Percentiles rank a stretch among this genome's conserved stretches.
These are phyloP conservation scores for Exutisphaerella laricina DNA, from an alignment of 2,329 filamentous ascomycete genomes.

Conservation along the genomic window DNA sequence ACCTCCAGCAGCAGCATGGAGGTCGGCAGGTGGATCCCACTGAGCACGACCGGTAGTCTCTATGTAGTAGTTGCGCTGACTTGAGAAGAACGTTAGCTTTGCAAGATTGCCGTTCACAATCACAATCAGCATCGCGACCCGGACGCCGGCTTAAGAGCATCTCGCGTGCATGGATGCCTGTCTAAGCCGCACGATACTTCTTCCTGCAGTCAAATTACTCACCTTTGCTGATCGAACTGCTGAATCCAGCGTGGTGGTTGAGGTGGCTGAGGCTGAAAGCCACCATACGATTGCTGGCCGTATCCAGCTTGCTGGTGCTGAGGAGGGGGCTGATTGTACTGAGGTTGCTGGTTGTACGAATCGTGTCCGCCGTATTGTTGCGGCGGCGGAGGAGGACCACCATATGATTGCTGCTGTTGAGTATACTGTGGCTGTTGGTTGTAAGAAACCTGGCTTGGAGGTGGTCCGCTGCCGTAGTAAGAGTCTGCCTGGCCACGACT, in stretches of 20 bases:
- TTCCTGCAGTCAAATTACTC: too few relatives aligned
- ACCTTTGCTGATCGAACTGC: constrained; percentile 58
- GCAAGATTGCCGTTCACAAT: too few relatives aligned
- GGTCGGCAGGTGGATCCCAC: constrained; percentile 54
- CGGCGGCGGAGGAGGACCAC: not conserved
- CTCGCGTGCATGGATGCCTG: too few relatives aligned
- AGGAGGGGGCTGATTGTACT: constrained; percentile 16
- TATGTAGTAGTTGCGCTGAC: constrained; percentile 60
- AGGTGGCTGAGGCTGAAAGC: constrained; percentile 37
- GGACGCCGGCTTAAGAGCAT: too few relatives aligned
- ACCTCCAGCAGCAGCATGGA: constrained; percentile 22
- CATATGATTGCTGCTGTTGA: constrained; percentile 21
- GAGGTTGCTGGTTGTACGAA: constrained; percentile 26
- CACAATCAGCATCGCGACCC: too few relatives aligned
- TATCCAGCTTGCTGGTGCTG: constrained; percentile 10
- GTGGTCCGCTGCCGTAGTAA: constrained; percentile 1
- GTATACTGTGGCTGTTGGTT: constrained; percentile 11
- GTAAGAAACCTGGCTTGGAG: constrained; percentile 5
- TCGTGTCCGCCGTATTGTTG: constrained; percentile 27
- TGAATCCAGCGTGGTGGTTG: constrained; percentile 58
- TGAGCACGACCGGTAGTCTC: constrained; percentile 58
- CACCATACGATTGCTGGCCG: constrained; percentile 23
- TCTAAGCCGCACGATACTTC: too few relatives aligned
- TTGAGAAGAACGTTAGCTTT: too few relatives aligned
- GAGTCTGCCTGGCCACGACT: constrained; percentile 7